Base-by-base conservation (phyloP, 73 alveolate species). In the Symbiodinium pilosum region DNA sequence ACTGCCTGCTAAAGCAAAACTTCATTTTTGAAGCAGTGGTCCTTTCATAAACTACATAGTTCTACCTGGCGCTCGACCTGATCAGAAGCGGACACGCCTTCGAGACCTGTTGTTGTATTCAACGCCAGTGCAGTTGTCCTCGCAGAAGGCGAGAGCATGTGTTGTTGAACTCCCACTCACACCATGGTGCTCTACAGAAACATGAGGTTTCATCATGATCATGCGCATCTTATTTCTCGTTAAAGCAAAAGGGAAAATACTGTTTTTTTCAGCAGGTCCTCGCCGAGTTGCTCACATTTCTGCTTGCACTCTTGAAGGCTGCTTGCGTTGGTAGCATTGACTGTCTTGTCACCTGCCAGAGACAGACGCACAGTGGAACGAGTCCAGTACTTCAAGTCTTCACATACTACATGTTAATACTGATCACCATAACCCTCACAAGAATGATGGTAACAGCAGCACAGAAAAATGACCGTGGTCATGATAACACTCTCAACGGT, bases 51-150 rank as follows among this genome's bases (percentile, higher is more conserved):
- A n/a, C n/a, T n/a, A n/a, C n/a, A n/a, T n/a, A n/a, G n/a, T n/a
- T n/a, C n/a, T n/a, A n/a, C n/a, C n/a, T n/a, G n/a, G n/a, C n/a
- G n/a, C n/a, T n/a, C n/a, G n/a, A n/a, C n/a, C n/a, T n/a, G n/a
- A n/a, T n/a, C n/a, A n/a, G n/a, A n/a, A n/a, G n/a, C n/a, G n/a
- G 11, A 21, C 21, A 43, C 94, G 71, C 94, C 94, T 54, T 36
- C 64, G 52, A 6, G 94, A 47, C 84, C 39, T 73, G 84, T 71
- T 41, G 77, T 87, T 87, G 94, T 56, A 87, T n/a, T 87, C 94
- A 43, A 87, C 94, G 39, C 94, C 94, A 20, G 69, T 87, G 86
- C 94, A 87, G 44, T 87, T 52, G 84, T 87, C 56, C 86, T 20
- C 0, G 75, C 56, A 16, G 39, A 39, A 30, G 81, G 7, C n/a